Percentiles rank a stretch among this genome's conserved stretches.
phyloP scores from a whole-genome alignment of 1,284 basidiomycete genomes.

The Xerocomus amazonicus region DNA sequence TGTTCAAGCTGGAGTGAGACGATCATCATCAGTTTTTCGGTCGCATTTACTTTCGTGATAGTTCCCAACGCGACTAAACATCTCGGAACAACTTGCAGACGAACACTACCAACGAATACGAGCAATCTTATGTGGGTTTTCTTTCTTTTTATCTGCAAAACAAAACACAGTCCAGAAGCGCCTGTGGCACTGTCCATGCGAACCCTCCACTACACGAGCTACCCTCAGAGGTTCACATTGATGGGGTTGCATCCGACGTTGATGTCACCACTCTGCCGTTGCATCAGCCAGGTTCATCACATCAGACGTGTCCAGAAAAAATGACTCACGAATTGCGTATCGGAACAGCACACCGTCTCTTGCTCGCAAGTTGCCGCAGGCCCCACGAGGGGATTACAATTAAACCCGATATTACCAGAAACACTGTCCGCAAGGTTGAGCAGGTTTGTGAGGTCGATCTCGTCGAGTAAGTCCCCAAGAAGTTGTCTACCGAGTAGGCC shows the following conservation, averaged over 20 bases:
- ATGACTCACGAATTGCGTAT: constrained; percentile 6
- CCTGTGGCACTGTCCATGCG: not conserved
- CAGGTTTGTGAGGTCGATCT: not conserved
- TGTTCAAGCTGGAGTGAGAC: not conserved
- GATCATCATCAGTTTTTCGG: too few relatives aligned
- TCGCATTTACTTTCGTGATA: not conserved
- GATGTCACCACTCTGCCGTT: constrained; percentile 4
- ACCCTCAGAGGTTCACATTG: constrained; percentile 1
- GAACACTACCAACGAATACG: not conserved
- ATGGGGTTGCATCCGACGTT: constrained; percentile 16
- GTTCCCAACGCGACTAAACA: not conserved
- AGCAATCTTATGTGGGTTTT: not conserved
- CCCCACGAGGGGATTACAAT: not conserved
- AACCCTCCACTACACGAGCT: not conserved
- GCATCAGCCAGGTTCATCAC: not conserved
- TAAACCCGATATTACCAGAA: constrained; percentile 8
- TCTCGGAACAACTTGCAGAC: not conserved
- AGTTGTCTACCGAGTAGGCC: not conserved
- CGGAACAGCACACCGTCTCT: constrained; percentile 15
- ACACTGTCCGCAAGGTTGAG: not conserved
- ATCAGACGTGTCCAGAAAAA: not conserved
- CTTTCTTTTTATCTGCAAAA: not conserved
- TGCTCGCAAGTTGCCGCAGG: not conserved
- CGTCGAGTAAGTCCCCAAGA: not conserved
- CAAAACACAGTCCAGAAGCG: too few relatives aligned